Base-by-base conservation (phyloP, 73 alveolate genomes). In the Urostyla sp. region DNA sequence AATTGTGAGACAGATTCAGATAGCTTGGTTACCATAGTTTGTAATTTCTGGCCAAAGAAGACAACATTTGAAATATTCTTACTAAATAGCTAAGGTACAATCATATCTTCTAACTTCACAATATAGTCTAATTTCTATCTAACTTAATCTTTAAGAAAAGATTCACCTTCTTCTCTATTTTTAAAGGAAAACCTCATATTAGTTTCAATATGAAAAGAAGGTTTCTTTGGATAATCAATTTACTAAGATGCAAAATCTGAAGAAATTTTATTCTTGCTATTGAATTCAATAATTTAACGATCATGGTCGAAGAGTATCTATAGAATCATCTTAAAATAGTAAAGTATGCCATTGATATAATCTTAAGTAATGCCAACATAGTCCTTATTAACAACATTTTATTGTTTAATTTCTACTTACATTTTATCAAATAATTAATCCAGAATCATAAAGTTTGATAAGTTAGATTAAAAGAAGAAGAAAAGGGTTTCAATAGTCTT, bases 231-330 rank as follows among this genome's bases (percentile, higher is more conserved):
- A 66, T 16, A n/a, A n/a, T n/a, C n/a, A n/a, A n/a, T n/a, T n/a
- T n/a, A n/a, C 23, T 5, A 34, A 10, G 55, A n/a, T 21, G 37
- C 4, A 7, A 21, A 13, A 15, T 59, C 76, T 34, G 27, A 59
- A 11, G 67, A 8, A 11, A 59, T 59, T 3, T 36, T 50, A 44
- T 66, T 66, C 28, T 66, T 66, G 6, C 1, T 6, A 44, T 66
- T 66, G 28, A 66, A 66, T 40, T 66, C 80, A 15, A 40, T 37
- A 3, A 66, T 24, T 66, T 35, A 6, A n/a, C 18, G 27, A 44
- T 66, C 80, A 66, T 66, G 80, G 44, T 66, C 80, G 43, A 66
- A 66, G 44, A 66, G 80, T 66, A 66, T 45, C 28, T 66, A 28
- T 16, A 66, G 37, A 13, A 66, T 11, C 40, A 66, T 31, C 26